Percentiles rank a stretch among this genome's conserved stretches.
Evolutionary conservation across 2,329 filamentous ascomycete genomes (phyloP).

Genomic region (Cordyceps farinosa): DNA sequence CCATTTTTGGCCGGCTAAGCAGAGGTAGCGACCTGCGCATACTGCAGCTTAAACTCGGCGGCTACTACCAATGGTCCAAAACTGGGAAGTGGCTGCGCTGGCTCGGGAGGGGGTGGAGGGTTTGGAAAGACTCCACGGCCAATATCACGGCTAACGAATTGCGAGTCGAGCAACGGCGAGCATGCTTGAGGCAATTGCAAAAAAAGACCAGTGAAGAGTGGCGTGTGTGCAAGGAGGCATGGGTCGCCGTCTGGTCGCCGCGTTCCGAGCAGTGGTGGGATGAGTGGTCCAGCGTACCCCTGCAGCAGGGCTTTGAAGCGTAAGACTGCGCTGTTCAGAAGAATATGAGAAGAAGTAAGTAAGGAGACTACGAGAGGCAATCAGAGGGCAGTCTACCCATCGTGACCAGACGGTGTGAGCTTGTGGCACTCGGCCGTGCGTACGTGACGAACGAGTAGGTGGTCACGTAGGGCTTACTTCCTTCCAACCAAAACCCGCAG

Average conservation of each 20-base stretch:
- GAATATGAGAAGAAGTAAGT: no score
- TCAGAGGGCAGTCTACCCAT: no score
- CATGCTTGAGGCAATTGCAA: background rate
- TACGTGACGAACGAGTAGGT: no score
- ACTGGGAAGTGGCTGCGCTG: background rate
- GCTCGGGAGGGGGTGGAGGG: background rate
- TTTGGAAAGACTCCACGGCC: background rate
- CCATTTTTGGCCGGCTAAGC: background rate
- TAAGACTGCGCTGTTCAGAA: no score
- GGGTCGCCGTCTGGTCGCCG: background rate
- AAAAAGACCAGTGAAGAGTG: background rate
- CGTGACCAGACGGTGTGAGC: no score
- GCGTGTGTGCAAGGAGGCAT: background rate
- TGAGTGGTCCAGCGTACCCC: background rate
- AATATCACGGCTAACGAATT: background rate
- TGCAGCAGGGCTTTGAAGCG: background rate
- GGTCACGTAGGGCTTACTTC: no score
- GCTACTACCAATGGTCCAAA: background rate
- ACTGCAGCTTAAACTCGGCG: background rate
- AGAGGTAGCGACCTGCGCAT: background rate
- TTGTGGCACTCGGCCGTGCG: no score
- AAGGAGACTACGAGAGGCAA: no score
- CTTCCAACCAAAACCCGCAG: background rate
- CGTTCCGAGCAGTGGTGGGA: slow-evolving; percentile 1
- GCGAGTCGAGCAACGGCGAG: background rate